Base-by-base conservation (phyloP, 2,329 filamentous ascomycete species). In the Diplodia corticola region DNA sequence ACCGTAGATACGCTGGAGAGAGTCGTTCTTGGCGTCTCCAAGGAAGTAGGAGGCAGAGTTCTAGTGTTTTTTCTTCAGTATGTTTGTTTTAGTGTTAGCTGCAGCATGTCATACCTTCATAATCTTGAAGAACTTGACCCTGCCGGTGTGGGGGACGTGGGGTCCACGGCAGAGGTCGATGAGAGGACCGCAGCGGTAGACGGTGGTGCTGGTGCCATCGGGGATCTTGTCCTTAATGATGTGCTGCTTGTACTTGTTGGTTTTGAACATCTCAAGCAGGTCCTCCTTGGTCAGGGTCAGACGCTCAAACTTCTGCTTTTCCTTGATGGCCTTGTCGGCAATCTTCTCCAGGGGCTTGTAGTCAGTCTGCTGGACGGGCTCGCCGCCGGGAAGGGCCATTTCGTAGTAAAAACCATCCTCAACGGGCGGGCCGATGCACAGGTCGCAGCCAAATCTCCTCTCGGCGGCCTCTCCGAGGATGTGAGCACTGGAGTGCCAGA, bases 231-330 rank as follows among this genome's bases (percentile, higher is more conserved):
- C 91, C 73, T 92, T 90, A 81, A 99, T 98, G 79, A 98, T 96
- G 79, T 97, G 91, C 77, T 96, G 89, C 86, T 99, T 98, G 84
- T 97, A 98, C 78, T 95, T 95, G 85, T 96, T 97, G 85, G 96
- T 96, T 73, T 89, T 88, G 83, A 98, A 98, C 91, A 98, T 97
- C 77, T 97, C 92, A 63, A 95, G 86, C 60, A 98, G 85, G 71
- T 98, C 89, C 64, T 94, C 91, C 81, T 98, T 98, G 70, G 91
- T 91, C 75, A 97, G 86, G 70, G 90, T 90, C 55, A 98, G 83
- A 67, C 95, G 89, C 83, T 97, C 91, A 77, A 98, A 98, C 61
- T 89, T 89, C 80, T 98, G 94, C 84, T 96, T 97, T 81, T 97
- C 93, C 84, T 97, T 97, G 80, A 96, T 91, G 70, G 95, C 93